phyloP scores from a whole-genome alignment of 352 stramenopile species.

The Discostella stelligera region DNA sequence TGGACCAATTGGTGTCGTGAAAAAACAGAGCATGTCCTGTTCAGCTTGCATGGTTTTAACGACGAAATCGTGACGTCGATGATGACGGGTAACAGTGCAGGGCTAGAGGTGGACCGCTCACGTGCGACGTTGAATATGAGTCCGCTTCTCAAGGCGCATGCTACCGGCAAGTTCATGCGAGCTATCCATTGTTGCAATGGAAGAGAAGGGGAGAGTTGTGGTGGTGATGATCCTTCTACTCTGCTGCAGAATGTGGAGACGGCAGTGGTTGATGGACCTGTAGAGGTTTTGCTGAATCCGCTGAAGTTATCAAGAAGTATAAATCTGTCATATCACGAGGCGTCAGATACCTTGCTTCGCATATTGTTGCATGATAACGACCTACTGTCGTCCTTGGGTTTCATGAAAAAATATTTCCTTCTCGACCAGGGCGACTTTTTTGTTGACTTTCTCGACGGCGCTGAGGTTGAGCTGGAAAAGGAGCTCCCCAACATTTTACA shows the following conservation, averaged over 20 bases:
- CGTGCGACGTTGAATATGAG: slow-evolving; percentile 45
- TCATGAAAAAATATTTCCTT: slow-evolving; percentile 97
- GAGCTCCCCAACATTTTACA: slow-evolving; percentile 57
- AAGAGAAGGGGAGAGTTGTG: background rate
- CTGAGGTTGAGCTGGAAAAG: slow-evolving; percentile 92
- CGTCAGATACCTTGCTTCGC: slow-evolving; percentile 59
- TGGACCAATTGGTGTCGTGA: slow-evolving; percentile 45
- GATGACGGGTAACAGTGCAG: slow-evolving; percentile 12
- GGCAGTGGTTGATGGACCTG: slow-evolving; percentile 12
- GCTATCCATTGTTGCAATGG: slow-evolving; percentile 54
- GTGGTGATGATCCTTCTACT: background rate
- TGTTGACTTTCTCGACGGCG: slow-evolving; percentile 96
- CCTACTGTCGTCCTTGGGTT: slow-evolving; percentile 83
- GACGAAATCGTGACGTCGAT: slow-evolving; percentile 46
- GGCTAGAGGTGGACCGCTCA: slow-evolving; percentile 25
- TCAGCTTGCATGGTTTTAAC: slow-evolving; percentile 38
- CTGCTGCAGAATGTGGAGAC: slow-evolving; percentile 11
- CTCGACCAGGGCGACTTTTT: slow-evolving; percentile 99
- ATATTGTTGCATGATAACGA: slow-evolving; percentile 69
- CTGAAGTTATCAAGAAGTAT: slow-evolving; percentile 59
- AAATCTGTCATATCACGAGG: slow-evolving; percentile 60
- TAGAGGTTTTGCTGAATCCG: slow-evolving; percentile 34
- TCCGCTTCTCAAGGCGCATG: slow-evolving; percentile 37
- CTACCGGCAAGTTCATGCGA: slow-evolving; percentile 77
- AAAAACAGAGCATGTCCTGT: slow-evolving; percentile 56